Evolutionary conservation across 2,329 filamentous ascomycete species (phyloP), one percentile per base, ranked within the genome.

Genomic region (Aspergillus felis): DNA sequence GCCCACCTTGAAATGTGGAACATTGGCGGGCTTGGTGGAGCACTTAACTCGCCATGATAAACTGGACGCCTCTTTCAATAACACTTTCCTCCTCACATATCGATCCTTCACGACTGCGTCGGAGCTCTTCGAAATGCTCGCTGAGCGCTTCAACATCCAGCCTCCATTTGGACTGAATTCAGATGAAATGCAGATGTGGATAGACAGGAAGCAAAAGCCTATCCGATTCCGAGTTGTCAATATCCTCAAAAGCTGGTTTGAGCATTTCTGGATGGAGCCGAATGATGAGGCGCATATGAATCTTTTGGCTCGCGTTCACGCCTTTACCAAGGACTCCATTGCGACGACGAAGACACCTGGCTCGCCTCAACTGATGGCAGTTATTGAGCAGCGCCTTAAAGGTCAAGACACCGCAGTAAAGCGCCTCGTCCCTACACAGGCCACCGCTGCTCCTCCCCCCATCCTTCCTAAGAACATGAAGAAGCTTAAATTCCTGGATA

Each of bases 381-480:
- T 96, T 3, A 83, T 99, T 50, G 92, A 97, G 69, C 91, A 97
- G 74, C 86, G 94, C 41, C 81, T 96, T 62, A 88, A 85, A 60
- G 93, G 94, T 57, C 92, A 95, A 71, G 94, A 97, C 64, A 89
- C 89, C 17, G 88, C 90, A 22, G 88, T 88, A 9, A 92, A 95
- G 70, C 87, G 91, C 35, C 84, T 99, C 71, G 87, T 99, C 20
- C 87, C 94, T 61, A 97, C 92, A 0, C 80, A 94, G 62, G 93
- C 87, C 71, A 87, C 88, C 66, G 88, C 90, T 61, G 89, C 90
- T 1, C 93, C 94, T 3, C 80, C 89, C 38, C 91, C 94, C 1
- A 97, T 97, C 70, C 86, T 97, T 73, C 94, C 94, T 1, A 97
- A 96, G 82, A 97, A 97, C 74, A 96, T 99, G 92, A 97, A 94